Percentiles rank a stretch among this genome's conserved stretches.
phyloP scores from a whole-genome alignment of 2,329 filamentous ascomycete genomes.

The Colletotrichum siamense region DNA sequence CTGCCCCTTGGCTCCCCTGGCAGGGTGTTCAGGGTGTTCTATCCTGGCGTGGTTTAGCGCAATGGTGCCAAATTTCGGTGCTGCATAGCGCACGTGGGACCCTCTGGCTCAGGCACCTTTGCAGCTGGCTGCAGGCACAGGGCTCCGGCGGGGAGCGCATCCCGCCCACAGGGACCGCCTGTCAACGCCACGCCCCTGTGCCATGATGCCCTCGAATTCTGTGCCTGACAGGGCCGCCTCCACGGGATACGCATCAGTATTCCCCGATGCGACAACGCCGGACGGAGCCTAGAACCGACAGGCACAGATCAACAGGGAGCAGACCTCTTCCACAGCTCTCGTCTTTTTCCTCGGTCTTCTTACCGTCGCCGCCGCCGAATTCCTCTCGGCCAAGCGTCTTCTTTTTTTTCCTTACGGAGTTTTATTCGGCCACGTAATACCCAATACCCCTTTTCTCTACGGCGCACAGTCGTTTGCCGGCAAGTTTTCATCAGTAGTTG shows the following conservation, averaged over 20 bases:
- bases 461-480: neutral
- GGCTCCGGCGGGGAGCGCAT: slow-evolving; percentile 2
- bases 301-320: neutral
- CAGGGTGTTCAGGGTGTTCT: slow-evolving; percentile 1
- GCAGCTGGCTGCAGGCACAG: slow-evolving; percentile 15
- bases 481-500: neutral
- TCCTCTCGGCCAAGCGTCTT: neutral
- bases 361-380: neutral
- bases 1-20: slow-evolving; percentile 3
- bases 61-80: slow-evolving; percentile 16
- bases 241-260: neutral
- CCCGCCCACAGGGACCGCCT: neutral
- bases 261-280: neutral
- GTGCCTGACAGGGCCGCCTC: neutral
- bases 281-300: neutral
- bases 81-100: slow-evolving; percentile 21
- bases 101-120: slow-evolving; percentile 17
- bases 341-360: neutral
- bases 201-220: slow-evolving; percentile 4
- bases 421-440: neutral
- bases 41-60: slow-evolving; percentile 3
- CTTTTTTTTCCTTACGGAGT: neutral
- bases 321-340: neutral
- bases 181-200: slow-evolving; percentile 6
- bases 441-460: neutral